Percentiles rank a stretch among this genome's conserved stretches.
Evolutionary conservation across 2,329 filamentous ascomycete species (phyloP).

Genomic region (Fusarium heterosporum): DNA sequence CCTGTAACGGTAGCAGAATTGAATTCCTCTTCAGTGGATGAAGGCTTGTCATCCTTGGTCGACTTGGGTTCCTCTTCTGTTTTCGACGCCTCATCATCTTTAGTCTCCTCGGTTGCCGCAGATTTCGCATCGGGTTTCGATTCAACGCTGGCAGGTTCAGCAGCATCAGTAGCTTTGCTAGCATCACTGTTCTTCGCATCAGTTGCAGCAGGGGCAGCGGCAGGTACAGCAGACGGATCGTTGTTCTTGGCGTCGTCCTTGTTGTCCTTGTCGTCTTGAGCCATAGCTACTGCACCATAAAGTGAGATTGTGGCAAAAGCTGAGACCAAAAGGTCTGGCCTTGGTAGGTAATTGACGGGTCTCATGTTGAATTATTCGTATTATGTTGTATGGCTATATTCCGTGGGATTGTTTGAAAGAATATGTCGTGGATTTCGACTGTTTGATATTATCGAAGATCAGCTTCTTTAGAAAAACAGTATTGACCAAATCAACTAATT

Average conservation of each 20-base stretch:
- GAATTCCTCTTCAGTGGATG: conserved; percentile 27
- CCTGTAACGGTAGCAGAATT: conserved; percentile 41
- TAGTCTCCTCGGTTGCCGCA: conserved; percentile 24
- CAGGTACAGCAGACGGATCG: conserved; percentile 25
- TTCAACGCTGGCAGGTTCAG: conserved; percentile 27
- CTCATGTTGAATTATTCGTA: conserved; percentile 43
- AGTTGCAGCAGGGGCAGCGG: conserved; percentile 27
- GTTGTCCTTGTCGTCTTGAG: conserved; percentile 46
- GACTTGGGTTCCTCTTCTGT: conserved; percentile 29
- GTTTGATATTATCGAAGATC: not conserved
- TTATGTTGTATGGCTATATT: conserved; percentile 8
- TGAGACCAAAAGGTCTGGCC: conserved; percentile 46
- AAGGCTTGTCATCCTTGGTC: conserved; percentile 19
- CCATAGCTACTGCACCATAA: conserved; percentile 49
- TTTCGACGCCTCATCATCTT: conserved; percentile 24
- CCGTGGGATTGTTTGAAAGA: conserved; percentile 12
- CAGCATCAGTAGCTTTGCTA: conserved; percentile 19
- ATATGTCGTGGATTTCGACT: conserved; percentile 1
- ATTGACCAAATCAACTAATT: not conserved
- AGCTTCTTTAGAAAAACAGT: not conserved
- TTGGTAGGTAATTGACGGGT: conserved; percentile 45
- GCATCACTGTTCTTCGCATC: conserved; percentile 35
- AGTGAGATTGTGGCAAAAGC: conserved; percentile 46
- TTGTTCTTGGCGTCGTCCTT: conserved; percentile 36
- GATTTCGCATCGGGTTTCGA: conserved; percentile 25